Percentiles rank a stretch among this genome's conserved stretches.
These are phyloP conservation scores for Glaciozyma martinii DNA, from an alignment of 768 basidiomycete species.

Conservation along the genomic window DNA sequence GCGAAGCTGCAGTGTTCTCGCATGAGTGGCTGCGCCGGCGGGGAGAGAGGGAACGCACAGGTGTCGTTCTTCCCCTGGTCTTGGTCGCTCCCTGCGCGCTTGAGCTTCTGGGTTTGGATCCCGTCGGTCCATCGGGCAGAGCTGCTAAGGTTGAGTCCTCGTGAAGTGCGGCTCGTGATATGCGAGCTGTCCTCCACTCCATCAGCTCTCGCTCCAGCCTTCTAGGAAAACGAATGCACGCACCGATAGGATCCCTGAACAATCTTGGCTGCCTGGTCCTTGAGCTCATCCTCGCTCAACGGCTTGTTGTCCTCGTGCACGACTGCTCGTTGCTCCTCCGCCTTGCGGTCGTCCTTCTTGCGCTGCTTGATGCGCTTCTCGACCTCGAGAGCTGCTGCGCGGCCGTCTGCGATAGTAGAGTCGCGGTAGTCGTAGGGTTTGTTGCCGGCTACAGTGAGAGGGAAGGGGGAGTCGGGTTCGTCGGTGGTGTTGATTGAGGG, in stretches of 20 bases:
- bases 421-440: conserved; percentile 17
- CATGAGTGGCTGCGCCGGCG: neutral
- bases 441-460: neutral
- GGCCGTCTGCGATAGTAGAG: conserved; percentile 6
- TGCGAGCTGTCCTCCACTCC: neutral
- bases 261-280: neutral
- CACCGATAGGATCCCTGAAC: conserved; percentile 22
- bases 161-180: neutral
- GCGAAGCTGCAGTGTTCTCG: conserved; percentile 11
- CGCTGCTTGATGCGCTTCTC: conserved; percentile 7
- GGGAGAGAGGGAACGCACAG: neutral
- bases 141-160: conserved; percentile 12
- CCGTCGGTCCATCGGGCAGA: conserved; percentile 20
- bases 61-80: conserved; percentile 23
- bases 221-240: neutral
- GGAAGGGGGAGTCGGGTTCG: too few species aligned
- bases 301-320: neutral
- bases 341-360: neutral
- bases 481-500: neutral
- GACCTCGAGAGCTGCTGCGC: conserved; percentile 5
- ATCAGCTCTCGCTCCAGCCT: neutral
- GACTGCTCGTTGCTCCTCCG: neutral
- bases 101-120: conserved; percentile 1
- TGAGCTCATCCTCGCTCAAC: neutral
- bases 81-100: conserved; percentile 15